Conservation (phyloP, 2,329 filamentous ascomycete genomes). For the Bertia moriformis region DNA sequence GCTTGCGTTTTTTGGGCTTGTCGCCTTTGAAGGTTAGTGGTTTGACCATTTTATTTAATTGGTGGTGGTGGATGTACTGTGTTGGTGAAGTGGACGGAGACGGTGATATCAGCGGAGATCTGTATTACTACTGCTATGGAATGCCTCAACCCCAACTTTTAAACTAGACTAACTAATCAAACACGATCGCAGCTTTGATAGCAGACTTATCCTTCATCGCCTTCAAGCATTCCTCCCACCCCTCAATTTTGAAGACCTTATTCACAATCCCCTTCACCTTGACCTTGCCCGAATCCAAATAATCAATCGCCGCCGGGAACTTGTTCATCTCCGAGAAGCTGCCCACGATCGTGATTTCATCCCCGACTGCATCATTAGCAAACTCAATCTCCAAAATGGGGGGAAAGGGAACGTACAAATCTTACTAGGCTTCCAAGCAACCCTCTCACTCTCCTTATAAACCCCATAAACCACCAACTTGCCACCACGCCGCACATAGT, state of each 20-base stretch:
- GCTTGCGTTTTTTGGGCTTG: conserved; percentile 84
- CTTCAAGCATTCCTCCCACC: conserved; percentile 57
- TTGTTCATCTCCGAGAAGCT: conserved; percentile 63
- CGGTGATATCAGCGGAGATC: too few species aligned
- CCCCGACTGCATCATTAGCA: conserved; percentile 14
- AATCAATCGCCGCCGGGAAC: conserved; percentile 45
- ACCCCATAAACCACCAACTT: conserved; percentile 62
- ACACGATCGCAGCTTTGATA: conserved; percentile 62
- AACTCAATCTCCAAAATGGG: background rate
- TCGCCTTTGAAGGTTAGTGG: conserved; percentile 92
- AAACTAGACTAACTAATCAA: too few species aligned
- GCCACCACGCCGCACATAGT: conserved; percentile 58
- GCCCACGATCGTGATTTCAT: conserved; percentile 60
- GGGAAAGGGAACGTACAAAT: conserved; percentile 39
- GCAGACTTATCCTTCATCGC: conserved; percentile 59
- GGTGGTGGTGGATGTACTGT: background rate
- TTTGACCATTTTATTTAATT: conserved; percentile 55
- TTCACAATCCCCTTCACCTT: conserved; percentile 57
- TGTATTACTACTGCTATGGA: too few species aligned
- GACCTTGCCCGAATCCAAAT: conserved; percentile 37
- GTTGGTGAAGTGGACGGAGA: background rate
- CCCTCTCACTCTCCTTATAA: conserved; percentile 45
- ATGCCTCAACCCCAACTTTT: too few species aligned
- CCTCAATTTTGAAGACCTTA: conserved; percentile 59
- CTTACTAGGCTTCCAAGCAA: conserved; percentile 57